Evolutionary conservation across 192 early-diverging fungal species (phyloP), one percentile per base, ranked within the genome.

Genomic region (Linnemannia zychae): DNA sequence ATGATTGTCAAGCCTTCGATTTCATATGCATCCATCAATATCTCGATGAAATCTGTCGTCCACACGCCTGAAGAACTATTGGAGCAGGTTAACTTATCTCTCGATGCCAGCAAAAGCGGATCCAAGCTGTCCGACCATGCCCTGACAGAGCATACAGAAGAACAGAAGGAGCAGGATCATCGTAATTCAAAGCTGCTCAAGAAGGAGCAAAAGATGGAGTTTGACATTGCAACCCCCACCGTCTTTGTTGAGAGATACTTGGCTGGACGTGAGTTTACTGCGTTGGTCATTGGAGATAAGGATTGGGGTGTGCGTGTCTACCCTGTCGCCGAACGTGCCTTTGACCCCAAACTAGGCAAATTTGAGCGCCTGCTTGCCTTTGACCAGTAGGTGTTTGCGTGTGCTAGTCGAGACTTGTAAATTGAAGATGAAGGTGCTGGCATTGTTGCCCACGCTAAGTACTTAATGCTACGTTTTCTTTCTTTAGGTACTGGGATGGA

Each of bases 1-100:
- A 77, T 90, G 74, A 90, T 90, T 63, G 79, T 90, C 36, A 90
- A 90, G 69, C 89, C 89, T 7, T 87, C 89, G 24, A 84, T 90
- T 40, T 88, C 86, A 0, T 90, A 90, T 34, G 89, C 89, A 9
- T 88, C 87, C 36, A 81, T 90, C 38, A 76, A 74, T 36, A 90
- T 90, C 65, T 81, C 82, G 15, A 53, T 84, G 46, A n/a, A 36
- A 12, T 89, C 88, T 31, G 81, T 90, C 28, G 81, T 88, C 16
- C 82, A 83, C 33, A 77, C 49, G 49, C 65, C 67, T 2, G 77
- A 73, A 33, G 72, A 77, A 12, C 48, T 87, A 20, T 44, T 86
- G 12, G 66, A 86, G 53, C 89, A 90, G 76, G 57, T 84, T 20
- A 76, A 80, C 20, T 12, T 33, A 9, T 79, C 83, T 4, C 36